Base-by-base conservation (phyloP, 768 basidiomycete genomes). In the Kwoniella mangroviensis region DNA sequence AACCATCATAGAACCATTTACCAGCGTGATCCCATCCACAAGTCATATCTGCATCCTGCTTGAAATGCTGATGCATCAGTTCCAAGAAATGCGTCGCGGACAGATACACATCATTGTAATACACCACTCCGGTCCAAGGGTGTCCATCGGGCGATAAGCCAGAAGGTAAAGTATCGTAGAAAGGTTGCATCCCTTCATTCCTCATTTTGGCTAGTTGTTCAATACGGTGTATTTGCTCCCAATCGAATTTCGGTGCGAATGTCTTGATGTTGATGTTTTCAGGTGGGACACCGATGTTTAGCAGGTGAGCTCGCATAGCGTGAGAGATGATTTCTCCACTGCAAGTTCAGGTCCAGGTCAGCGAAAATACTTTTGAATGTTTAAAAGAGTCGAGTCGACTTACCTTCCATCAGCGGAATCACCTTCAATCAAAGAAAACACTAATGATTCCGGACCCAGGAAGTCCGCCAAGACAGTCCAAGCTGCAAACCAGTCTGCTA, bases 1-100 rank as follows among this genome's bases (percentile, higher is more conserved):
- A 83, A 22, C 75, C 78, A 62, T 83, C 82, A 68, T 83, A 82
- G 64, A 83, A 83, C 76, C 75, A 76, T 41, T 71, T 72, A 17
- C 76, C 75, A 52, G 81, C 76, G 63, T 76, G 80, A 70, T 83
- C 83, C 83, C 82, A 82, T 19, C 81, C 83, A 67, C 83, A 83
- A 2, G 76, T 80, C 81, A 83, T 81, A 70, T 82, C 81, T 10
- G 78, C 76, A 24, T 75, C 79, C 67, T 82, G 81, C 53, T 67
- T 72, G 64, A 75, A 73, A 63, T 83, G 81, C 74, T 83, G 82
- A 59, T 81, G 77, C 67, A 83, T 73, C 62, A 83, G 58, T 67
- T 83, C 83, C 49, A 83, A 55, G 57, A 80, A 60, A 70, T 82
- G 79, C 28, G 69, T 71, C 12, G 76, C 77, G n/a, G 71, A 75